Evolutionary conservation across 352 stramenopile genomes (phyloP).

Genomic region (Globisporangium orthogonon): DNA sequence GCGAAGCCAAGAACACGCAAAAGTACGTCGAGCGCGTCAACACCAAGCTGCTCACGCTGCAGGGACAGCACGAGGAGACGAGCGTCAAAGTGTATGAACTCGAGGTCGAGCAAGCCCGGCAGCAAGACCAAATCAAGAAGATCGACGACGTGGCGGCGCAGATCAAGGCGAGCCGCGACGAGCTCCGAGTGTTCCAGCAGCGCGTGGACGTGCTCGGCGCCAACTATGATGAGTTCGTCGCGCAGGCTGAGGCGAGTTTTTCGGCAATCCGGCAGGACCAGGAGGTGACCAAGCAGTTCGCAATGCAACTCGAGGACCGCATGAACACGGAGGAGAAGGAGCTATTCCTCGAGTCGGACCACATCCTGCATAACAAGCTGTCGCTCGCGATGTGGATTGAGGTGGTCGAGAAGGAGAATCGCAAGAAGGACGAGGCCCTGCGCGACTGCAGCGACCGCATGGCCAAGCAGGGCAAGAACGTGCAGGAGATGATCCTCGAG

Average conservation of each 20-base stretch:
- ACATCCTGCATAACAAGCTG: slow-evolving; percentile 73
- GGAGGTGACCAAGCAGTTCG: slow-evolving; percentile 74
- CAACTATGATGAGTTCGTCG: slow-evolving; percentile 42
- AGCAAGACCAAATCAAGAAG: slow-evolving; percentile 59
- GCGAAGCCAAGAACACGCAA: slow-evolving; percentile 61
- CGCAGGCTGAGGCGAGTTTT: slow-evolving; percentile 47
- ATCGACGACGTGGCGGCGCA: slow-evolving; percentile 62
- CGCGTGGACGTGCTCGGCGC: slow-evolving; percentile 37
- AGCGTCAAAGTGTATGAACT: slow-evolving; percentile 60
- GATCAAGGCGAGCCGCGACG: slow-evolving; percentile 42
- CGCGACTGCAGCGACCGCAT: slow-evolving; percentile 79
- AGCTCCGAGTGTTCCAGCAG: slow-evolving; percentile 35
- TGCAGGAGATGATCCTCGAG: slow-evolving; percentile 85
- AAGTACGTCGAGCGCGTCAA: slow-evolving; percentile 78
- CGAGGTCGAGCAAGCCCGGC: slow-evolving; percentile 45
- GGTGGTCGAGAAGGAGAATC: slow-evolving; percentile 57
- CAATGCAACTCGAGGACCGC: slow-evolving; percentile 79
- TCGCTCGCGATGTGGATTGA: slow-evolving; percentile 82
- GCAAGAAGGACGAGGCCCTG: slow-evolving; percentile 66
- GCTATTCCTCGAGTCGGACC: slow-evolving; percentile 70
- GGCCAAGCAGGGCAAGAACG: slow-evolving; percentile 71
- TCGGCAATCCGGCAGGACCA: slow-evolving; percentile 49
- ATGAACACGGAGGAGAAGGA: slow-evolving; percentile 82
- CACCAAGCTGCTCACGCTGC: slow-evolving; percentile 67
- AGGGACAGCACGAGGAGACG: slow-evolving; percentile 68